phyloP scores from a whole-genome alignment of 768 basidiomycete genomes.

The Termitomyces sp. region DNA sequence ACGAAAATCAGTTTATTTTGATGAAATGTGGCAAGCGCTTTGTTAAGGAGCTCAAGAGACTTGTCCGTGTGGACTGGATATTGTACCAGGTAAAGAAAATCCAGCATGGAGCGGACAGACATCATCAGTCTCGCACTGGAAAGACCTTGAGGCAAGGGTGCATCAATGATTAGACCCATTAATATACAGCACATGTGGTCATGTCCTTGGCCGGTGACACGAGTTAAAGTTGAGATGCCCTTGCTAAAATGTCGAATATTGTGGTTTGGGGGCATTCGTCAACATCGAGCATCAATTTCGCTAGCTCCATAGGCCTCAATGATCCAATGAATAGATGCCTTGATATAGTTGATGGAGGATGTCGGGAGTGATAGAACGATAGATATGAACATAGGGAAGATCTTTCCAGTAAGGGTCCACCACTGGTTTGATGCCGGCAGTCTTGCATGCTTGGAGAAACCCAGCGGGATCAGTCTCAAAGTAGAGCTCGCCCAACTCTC shows the following conservation, averaged over 20 bases:
- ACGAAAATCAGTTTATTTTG: neutral
- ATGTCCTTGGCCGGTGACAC: neutral
- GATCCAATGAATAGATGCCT: neutral
- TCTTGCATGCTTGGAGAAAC: neutral
- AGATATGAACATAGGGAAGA: neutral
- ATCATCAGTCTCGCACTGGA: neutral
- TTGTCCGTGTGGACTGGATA: neutral
- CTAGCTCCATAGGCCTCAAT: neutral
- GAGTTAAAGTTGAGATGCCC: neutral
- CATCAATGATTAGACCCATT: neutral
- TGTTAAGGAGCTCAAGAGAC: neutral
- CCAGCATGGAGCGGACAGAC: neutral
- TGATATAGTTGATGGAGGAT: neutral
- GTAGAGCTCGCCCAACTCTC: no score
- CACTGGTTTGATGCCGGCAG: neutral
- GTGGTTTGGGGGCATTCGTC: neutral
- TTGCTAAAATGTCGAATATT: neutral
- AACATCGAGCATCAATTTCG: neutral
- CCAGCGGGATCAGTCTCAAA: neutral
- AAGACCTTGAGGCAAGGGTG: neutral
- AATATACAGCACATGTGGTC: neutral
- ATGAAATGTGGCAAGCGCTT: neutral
- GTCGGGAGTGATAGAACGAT: neutral
- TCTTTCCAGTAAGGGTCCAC: neutral
- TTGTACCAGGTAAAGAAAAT: neutral